Evolutionary conservation across 2,329 filamentous ascomycete species (phyloP).

Genomic region (Cryphonectria nitschkei): DNA sequence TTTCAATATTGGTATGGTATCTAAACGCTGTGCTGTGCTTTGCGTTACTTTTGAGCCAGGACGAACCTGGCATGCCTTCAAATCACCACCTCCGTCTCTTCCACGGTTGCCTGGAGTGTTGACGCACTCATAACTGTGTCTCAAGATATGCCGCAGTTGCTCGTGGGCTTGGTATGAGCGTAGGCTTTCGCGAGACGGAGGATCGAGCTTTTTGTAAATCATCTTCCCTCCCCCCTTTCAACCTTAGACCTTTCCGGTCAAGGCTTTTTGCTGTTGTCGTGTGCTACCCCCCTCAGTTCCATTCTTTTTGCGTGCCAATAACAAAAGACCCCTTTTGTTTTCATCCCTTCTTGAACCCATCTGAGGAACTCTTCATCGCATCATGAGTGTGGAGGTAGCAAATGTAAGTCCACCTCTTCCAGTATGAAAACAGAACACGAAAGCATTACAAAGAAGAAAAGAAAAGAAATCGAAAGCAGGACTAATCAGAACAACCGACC

Average conservation of each 20-base stretch:
- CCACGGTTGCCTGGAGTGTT: background rate
- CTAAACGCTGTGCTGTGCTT: conserved; percentile 17
- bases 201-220: conserved; percentile 8
- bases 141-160: background rate
- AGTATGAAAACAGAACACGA: conserved; percentile 13
- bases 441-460: conserved; percentile 21
- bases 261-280: background rate
- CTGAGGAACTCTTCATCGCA: conserved; percentile 25
- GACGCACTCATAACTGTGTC: background rate
- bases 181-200: background rate
- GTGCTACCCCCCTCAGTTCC: conserved; percentile 6
- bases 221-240: conserved; percentile 30
- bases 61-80: background rate
- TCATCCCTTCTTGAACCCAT: conserved; percentile 26
- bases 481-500: conserved; percentile 19
- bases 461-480: conserved; percentile 19
- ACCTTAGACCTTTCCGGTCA: conserved; percentile 19
- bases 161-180: background rate
- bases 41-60: conserved; percentile 2
- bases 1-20: conserved; percentile 24
- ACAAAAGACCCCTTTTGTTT: conserved; percentile 20
- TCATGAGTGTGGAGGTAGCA: conserved; percentile 24
- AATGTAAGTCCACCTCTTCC: conserved; percentile 25
- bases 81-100: conserved; percentile 1
- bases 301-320: conserved; percentile 26